Conservation (phyloP, 2,329 filamentous ascomycete species). For the Nannizziopsis barbatae region DNA sequence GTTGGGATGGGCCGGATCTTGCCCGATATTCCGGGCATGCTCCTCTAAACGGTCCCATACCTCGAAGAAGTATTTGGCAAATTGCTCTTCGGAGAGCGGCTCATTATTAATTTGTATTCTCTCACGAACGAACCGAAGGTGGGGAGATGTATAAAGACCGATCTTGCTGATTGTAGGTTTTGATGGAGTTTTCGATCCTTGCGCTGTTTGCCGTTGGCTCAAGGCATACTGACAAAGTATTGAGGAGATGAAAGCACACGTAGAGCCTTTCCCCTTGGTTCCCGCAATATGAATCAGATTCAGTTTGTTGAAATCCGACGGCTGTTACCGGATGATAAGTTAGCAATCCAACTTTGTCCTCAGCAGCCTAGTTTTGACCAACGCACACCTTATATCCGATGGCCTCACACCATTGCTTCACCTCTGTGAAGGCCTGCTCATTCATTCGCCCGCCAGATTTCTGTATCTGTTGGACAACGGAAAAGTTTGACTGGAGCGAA, state of each 20-base stretch:
- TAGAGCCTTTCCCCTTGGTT: slow-evolving; percentile 89
- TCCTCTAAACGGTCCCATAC: slow-evolving; percentile 61
- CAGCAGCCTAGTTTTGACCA: neutral
- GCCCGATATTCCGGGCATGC: slow-evolving; percentile 42
- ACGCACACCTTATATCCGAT: slow-evolving; percentile 60
- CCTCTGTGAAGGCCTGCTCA: slow-evolving; percentile 65
- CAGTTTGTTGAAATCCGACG: slow-evolving; percentile 49
- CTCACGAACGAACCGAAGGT: slow-evolving; percentile 72
- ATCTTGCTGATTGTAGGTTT: slow-evolving; percentile 42
- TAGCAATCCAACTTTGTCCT: neutral
- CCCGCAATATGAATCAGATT: slow-evolving; percentile 74
- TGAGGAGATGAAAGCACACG: slow-evolving; percentile 69
- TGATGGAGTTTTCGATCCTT: slow-evolving; percentile 20
- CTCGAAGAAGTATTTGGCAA: slow-evolving; percentile 71
- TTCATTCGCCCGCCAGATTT: slow-evolving; percentile 66
- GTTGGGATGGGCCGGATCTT: slow-evolving; percentile 39
- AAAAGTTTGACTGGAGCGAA: slow-evolving; percentile 67
- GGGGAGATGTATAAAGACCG: slow-evolving; percentile 76
- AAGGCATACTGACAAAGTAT: slow-evolving; percentile 57
- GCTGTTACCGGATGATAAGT: slow-evolving; percentile 32
- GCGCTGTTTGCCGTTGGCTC: slow-evolving; percentile 21
- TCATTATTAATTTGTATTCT: slow-evolving; percentile 68
- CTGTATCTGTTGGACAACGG: slow-evolving; percentile 63
- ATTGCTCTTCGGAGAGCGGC: slow-evolving; percentile 56
- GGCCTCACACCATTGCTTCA: slow-evolving; percentile 63